Percentiles rank a stretch among this genome's conserved stretches.
phyloP scores from a whole-genome alignment of 2,329 filamentous ascomycete species.

The Cladophialophora carrionii region DNA sequence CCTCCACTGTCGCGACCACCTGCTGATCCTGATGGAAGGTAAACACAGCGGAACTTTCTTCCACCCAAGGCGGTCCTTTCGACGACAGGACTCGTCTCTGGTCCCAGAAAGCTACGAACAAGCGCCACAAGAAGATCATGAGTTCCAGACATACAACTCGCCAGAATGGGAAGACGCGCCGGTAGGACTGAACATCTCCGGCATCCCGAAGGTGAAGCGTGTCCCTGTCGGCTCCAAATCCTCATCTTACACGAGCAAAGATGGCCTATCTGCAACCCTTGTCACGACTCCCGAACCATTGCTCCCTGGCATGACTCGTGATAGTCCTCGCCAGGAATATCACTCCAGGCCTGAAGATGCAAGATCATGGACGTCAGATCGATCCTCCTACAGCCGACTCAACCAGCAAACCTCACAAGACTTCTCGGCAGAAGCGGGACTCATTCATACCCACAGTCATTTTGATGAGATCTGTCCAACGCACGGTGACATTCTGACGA shows the following conservation, averaged over 20 bases:
- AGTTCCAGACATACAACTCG: conserved; percentile 9
- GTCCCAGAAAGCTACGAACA: conserved; percentile 9
- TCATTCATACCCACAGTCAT: conserved; percentile 10
- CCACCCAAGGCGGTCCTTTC: conserved; percentile 11
- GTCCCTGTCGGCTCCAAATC: conserved; percentile 13
- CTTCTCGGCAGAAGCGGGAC: conserved; percentile 12
- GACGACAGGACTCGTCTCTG: conserved; percentile 15
- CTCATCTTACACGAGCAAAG: conserved; percentile 8
- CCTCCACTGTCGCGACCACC: not conserved
- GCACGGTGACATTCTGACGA: conserved; percentile 38
- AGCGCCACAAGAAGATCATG: conserved; percentile 15
- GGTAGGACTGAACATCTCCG: conserved; percentile 16
- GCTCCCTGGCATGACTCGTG: not conserved
- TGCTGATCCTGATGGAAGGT: conserved; percentile 1
- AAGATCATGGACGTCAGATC: conserved; percentile 9
- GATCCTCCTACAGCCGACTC: conserved; percentile 19
- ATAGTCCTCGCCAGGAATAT: conserved; percentile 5
- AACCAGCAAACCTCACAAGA: conserved; percentile 13
- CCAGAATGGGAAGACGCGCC: conserved; percentile 7
- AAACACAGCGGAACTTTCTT: conserved; percentile 2
- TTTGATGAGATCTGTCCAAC: conserved; percentile 41
- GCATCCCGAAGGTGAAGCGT: conserved; percentile 13
- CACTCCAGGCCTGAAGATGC: not conserved
- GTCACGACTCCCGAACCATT: conserved; percentile 6
- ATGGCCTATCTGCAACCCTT: conserved; percentile 5